A percentile compares a stretch with the other conserved stretches of the same genome.
phyloP scores from a whole-genome alignment of 768 basidiomycete species.

The Pholiota molesta region DNA sequence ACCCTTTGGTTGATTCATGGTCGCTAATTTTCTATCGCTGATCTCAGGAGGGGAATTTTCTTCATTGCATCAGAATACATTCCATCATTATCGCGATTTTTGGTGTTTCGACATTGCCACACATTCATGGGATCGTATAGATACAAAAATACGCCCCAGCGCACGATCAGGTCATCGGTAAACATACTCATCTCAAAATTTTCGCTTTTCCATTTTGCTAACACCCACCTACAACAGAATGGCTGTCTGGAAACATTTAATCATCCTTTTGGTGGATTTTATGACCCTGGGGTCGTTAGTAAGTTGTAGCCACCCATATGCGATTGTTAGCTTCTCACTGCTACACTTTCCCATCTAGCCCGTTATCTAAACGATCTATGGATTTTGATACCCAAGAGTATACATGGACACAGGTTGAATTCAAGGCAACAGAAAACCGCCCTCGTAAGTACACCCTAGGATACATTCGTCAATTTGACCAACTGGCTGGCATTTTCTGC shows the following conservation, averaged over 20 bases:
- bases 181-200: conserved; percentile 18
- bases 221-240: conserved; percentile 47
- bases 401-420: conserved; percentile 80
- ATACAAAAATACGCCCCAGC: conserved; percentile 79
- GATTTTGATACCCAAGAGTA: conserved; percentile 89
- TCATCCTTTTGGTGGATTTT: conserved; percentile 88
- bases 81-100: conserved; percentile 89
- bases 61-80: conserved; percentile 77
- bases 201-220: background rate
- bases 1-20: background rate
- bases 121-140: conserved; percentile 86
- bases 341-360: conserved; percentile 41
- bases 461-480: background rate
- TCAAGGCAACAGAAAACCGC: conserved; percentile 72
- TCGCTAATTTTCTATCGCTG: background rate
- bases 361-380: conserved; percentile 84
- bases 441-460: conserved; percentile 55
- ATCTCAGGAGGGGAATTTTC: conserved; percentile 81
- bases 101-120: conserved; percentile 84
- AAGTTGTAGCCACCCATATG: conserved; percentile 19
- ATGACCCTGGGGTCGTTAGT: conserved; percentile 86
- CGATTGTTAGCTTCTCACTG: background rate
- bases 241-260: conserved; percentile 87
- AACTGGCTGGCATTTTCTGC: background rate
- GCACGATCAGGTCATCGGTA: conserved; percentile 85